These are phyloP conservation scores for Periconia digitata DNA, from an alignment of 2,329 filamentous ascomycete genomes.

Conservation along the genomic window DNA sequence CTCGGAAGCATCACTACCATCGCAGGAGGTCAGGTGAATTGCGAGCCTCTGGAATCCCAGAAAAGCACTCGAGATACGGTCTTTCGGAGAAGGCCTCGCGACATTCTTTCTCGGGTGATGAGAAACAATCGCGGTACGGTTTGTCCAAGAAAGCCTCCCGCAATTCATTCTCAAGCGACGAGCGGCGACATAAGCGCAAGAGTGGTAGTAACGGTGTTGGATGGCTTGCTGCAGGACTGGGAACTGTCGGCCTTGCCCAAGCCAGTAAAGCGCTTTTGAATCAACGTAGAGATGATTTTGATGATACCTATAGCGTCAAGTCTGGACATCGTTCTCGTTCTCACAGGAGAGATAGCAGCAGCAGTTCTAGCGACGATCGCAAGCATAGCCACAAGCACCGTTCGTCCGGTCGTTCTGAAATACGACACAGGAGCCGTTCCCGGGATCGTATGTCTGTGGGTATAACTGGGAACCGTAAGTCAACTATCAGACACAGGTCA, in stretches of 20 bases:
- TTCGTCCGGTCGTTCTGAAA: conserved; percentile 47
- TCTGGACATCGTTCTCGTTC: conserved; percentile 50
- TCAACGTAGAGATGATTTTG: conserved; percentile 54
- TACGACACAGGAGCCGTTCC: conserved; percentile 43
- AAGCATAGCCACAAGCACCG: conserved; percentile 36
- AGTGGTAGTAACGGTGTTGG: conserved; percentile 49
- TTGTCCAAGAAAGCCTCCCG: conserved; percentile 44
- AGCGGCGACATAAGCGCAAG: conserved; percentile 34
- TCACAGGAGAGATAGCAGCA: conserved; percentile 25
- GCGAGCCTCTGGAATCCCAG: conserved; percentile 52
- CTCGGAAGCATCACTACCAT: conserved; percentile 61
- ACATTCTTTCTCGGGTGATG: conserved; percentile 37
- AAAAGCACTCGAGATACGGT: conserved; percentile 59
- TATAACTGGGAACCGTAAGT: conserved; percentile 38
- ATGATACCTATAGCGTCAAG: conserved; percentile 62
- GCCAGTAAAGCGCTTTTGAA: conserved; percentile 57
- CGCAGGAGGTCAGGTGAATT: conserved; percentile 51
- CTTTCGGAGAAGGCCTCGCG: conserved; percentile 34
- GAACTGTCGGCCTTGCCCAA: conserved; percentile 55
- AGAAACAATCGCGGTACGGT: conserved; percentile 12
- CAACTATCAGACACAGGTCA: conserved; percentile 28
- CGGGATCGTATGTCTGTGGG: conserved; percentile 37
- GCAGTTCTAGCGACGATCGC: conserved; percentile 44
- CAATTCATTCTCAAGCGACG: conserved; percentile 37
- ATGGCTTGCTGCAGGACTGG: conserved; percentile 57